Percentiles rank a stretch among this genome's conserved stretches.
These are phyloP conservation scores for Nakaseomyces sp. DNA, from an alignment of 1,139 yeast species.

Conservation along the genomic window DNA sequence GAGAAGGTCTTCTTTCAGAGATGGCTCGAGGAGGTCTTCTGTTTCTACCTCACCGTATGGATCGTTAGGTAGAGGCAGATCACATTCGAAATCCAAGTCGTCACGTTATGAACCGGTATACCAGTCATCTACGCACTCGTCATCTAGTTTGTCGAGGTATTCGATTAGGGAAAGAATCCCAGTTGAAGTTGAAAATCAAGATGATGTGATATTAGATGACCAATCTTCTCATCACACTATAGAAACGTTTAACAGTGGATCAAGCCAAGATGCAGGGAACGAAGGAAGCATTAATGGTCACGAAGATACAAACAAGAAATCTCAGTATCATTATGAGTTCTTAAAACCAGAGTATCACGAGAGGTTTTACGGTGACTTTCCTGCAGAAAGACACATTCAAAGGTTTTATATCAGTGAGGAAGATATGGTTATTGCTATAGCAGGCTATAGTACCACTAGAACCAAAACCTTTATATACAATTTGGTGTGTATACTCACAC, in stretches of 20 bases:
- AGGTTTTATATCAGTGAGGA: constrained; percentile 91
- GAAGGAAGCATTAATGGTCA: constrained; percentile 20
- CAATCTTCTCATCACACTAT: constrained; percentile 17
- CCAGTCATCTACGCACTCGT: constrained; percentile 28
- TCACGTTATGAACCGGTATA: constrained; percentile 8
- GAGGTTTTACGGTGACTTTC: constrained; percentile 37
- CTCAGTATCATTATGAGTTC: constrained; percentile 26
- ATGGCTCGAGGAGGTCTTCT: constrained; percentile 14
- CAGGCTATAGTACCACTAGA: constrained; percentile 63
- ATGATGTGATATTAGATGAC: constrained; percentile 18
- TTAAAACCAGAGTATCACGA: constrained; percentile 34
- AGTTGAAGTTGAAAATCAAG: constrained; percentile 32
- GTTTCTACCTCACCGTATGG: constrained; percentile 7
- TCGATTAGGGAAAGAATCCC: constrained; percentile 40
- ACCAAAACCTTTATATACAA: constrained; percentile 44
- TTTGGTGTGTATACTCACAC: constrained; percentile 46
- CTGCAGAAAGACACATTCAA: constrained; percentile 48
- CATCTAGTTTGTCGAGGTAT: constrained; percentile 31
- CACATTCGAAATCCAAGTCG: constrained; percentile 2
- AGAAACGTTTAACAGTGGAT: constrained; percentile 5
- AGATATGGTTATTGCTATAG: constrained; percentile 86
- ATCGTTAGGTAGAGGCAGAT: constrained; percentile 3
- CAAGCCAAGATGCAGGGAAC: constrained; percentile 16
- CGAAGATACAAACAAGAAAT: constrained; percentile 23
- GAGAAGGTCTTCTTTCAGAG: constrained; percentile 23